Base-by-base conservation (phyloP, 352 stramenopile species). In the Phytopythium kandeliae region DNA sequence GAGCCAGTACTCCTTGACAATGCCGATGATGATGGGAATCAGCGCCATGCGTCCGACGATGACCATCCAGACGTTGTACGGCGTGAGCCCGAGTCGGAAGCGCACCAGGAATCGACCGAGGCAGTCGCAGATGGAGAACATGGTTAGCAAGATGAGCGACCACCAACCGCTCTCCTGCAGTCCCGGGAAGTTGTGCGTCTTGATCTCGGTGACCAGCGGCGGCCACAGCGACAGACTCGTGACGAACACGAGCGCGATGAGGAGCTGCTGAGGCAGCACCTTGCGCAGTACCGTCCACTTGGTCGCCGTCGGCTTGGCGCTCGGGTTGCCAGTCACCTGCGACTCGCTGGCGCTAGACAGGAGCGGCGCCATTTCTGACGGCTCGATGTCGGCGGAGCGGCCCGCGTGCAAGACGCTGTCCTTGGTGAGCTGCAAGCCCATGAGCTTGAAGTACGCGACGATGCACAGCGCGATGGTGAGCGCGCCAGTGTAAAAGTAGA, bases 401-500 rank as follows among this genome's bases (percentile, higher is more conserved):
- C 74, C 42, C 11, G 50, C 56, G 24, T 67, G 63, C 1, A 61
- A 25, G 28, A 85, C 48, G 54, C 67, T 85, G 43, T 79, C 78
- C 10, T 69, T 68, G 13, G 81, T 84, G 54, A 92, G 78, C 35
- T 54, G 43, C 24, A 92, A 58, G 5, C 45, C 34, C 53, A 87
- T 69, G 15, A 89, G 52, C 41, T 74, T 77, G 57, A 84, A 89
- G 58, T 89, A 94, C 25, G 80, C 80, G 26, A 63, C 43, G 34
- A 94, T 88, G 60, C 80, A 94, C 22, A 90, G 57, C 35, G 60
- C 73, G 51, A 94, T 89, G 6, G 84, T 91, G 36, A 92, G 48
- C 8, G 78, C 84, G 33, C 84, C 84, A 0, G 71, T 82, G 56
- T 92, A 92, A 58, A 92, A 92, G 69, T 91, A 94, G 38, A 91